phyloP scores from a whole-genome alignment of 345 rosid species.

The Linum lewisii region DNA sequence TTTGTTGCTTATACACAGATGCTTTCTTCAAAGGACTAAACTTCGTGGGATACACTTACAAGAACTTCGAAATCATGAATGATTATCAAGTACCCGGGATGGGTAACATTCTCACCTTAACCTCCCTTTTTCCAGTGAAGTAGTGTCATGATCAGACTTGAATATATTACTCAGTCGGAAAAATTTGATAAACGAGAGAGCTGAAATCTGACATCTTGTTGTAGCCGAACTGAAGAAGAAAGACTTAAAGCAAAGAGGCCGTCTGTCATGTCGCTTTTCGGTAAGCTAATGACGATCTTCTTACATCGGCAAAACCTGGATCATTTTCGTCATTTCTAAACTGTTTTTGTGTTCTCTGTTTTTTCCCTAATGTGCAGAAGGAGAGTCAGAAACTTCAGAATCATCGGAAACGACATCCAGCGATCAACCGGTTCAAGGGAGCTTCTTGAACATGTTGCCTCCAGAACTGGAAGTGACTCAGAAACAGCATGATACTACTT shows the following conservation, averaged over 20 bases:
- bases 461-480: conserved; percentile 27
- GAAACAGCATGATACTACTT: conserved; percentile 7
- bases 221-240: conserved; percentile 79
- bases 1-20: not conserved
- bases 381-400: conserved; percentile 41
- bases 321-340: not conserved
- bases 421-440: conserved; percentile 33
- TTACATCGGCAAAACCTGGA: too few relatives aligned
- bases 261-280: conserved; percentile 68
- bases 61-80: conserved; percentile 6
- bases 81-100: conserved; percentile 2
- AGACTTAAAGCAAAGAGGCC: conserved; percentile 55
- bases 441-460: conserved; percentile 38
- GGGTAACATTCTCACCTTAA: not conserved
- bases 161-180: too few relatives aligned
- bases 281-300: conserved; percentile 24
- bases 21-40: conserved; percentile 7
- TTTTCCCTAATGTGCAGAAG: conserved; percentile 24
- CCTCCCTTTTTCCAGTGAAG: not conserved
- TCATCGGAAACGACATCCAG: conserved; percentile 22
- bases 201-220: conserved; percentile 7
- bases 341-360: not conserved
- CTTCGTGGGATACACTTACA: conserved; percentile 9
- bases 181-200: not conserved
- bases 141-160: too few relatives aligned